A percentile compares a stretch with the other conserved stretches of the same genome.
These are phyloP conservation scores for Mitragyna speciosa DNA, from an alignment of 257 asterid genomes.

Conservation along the genomic window DNA sequence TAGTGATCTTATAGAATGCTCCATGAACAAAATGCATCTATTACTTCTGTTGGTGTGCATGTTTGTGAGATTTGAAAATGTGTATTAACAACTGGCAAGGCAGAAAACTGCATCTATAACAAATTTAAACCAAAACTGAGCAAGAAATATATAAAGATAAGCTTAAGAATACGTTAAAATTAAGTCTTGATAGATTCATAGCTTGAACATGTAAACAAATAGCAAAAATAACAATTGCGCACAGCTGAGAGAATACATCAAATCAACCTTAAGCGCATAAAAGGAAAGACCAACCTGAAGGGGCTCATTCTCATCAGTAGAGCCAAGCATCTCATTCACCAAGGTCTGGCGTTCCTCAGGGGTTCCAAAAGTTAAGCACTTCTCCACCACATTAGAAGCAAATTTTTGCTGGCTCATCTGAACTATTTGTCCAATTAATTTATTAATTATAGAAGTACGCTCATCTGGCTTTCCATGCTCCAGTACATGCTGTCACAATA, in stretches of 20 bases:
- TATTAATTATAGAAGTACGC: slow-evolving; percentile 53
- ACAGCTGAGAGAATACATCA: background rate
- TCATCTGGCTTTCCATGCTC: slow-evolving; percentile 81
- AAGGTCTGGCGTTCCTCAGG: slow-evolving; percentile 63
- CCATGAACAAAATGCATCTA: background rate
- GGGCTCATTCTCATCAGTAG: slow-evolving; percentile 73
- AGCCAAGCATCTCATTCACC: slow-evolving; percentile 80
- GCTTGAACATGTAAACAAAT: background rate
- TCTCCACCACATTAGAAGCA: slow-evolving; percentile 87
- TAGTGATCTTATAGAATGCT: background rate
- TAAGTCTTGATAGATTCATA: background rate
- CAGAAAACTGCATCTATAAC: background rate
- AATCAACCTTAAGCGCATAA: slow-evolving; percentile 12
- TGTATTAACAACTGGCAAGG: background rate
- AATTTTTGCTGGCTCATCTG: slow-evolving; percentile 89
- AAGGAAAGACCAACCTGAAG: slow-evolving; percentile 61
- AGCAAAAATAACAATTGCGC: background rate
- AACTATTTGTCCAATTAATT: slow-evolving; percentile 68
- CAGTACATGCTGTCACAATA: slow-evolving; percentile 59
- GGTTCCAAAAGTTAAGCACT: slow-evolving; percentile 72
- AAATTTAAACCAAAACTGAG: background rate
- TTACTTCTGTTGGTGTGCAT: background rate
- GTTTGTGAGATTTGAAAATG: background rate
- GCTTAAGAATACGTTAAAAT: background rate
- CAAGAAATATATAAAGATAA: background rate